Evolutionary conservation across 805 yeast species (phyloP), one percentile per base, ranked within the genome.

Genomic region (Cyberlindnera euphorbiiphila): DNA sequence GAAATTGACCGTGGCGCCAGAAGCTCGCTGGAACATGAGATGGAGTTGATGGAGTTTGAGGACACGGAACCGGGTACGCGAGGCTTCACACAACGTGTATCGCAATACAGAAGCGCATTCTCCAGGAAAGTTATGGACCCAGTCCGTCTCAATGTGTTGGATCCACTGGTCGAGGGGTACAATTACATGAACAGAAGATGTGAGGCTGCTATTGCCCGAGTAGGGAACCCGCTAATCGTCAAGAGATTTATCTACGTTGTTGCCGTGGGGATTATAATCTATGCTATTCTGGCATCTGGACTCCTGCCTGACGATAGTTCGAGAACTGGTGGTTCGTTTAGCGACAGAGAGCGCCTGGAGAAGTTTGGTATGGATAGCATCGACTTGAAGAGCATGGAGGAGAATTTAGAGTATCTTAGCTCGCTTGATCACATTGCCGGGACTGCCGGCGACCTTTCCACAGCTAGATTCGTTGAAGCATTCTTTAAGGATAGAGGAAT

Each of bases 201-300:
- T 36, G 96, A 89, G 49, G 60, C 64, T 21, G 59, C 68, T 19
- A 60, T 91, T 10, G 66, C 78, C 14, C 73, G 74, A 42, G 49
- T 85, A n/a, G 96, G 96, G 5, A 87, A 89, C 54, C 96, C 96
- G 4, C 61, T 87, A 32, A 82, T 91, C 19, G 77, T 89, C 19
- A 82, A 84, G 49, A 66, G 98, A 28, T 66, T 89, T 26, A 59
- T 85, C 3, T 86, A 86, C 51, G 84, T 91, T 9, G 51, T 79
- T 2, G 54, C 81, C 32, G 74, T 86, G 47, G 74, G 86, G n/a
- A 41, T 63, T 0, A 50, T 81, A 5, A 63, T 85, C 5, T 79
- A 78, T 47, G 49, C 74, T 17, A 66, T 85, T 2, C 69, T 87
- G 7, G 58, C 74, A 24, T 71, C 81, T 36, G 84, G 83, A 4